Conservation (phyloP, 208 protist species). For the Borovskyia barvae region DNA sequence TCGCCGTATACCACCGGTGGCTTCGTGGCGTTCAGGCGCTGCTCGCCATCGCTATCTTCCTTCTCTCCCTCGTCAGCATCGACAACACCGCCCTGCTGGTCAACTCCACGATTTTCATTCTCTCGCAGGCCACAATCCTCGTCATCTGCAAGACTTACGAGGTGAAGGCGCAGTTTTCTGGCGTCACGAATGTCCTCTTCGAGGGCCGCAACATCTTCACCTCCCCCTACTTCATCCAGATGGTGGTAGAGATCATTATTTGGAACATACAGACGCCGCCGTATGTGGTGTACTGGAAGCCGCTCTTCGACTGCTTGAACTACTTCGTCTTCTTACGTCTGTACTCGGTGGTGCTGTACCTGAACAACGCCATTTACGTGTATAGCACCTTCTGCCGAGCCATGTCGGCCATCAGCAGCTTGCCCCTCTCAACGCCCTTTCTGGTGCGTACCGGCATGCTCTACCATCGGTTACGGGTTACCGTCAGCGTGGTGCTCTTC, state of each 20-base stretch:
- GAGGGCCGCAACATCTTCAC: constrained; percentile 58
- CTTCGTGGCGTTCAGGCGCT: constrained; percentile 69
- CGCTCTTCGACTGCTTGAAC: constrained; percentile 57
- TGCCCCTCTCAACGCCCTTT: constrained; percentile 59
- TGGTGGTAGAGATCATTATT: constrained; percentile 53
- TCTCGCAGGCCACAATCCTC: constrained; percentile 38
- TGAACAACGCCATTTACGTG: constrained; percentile 62
- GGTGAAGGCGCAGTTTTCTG: constrained; percentile 61
- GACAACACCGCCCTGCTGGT: constrained; percentile 28
- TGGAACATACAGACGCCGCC: constrained; percentile 78
- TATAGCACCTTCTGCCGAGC: constrained; percentile 70
- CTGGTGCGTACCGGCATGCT: constrained; percentile 61
- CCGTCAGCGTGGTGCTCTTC: constrained; percentile 17
- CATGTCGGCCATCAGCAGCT: constrained; percentile 50
- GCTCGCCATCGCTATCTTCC: constrained; percentile 54
- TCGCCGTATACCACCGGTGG: constrained; percentile 68
- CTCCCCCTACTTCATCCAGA: constrained; percentile 67
- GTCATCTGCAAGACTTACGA: constrained; percentile 66
- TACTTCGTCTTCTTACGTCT: constrained; percentile 74
- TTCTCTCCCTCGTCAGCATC: constrained; percentile 46
- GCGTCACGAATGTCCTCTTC: constrained; percentile 65
- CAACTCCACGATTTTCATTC: constrained; percentile 61
- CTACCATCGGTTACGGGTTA: constrained; percentile 33
- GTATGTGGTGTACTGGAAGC: constrained; percentile 37
- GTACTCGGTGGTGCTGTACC: constrained; percentile 68